phyloP scores from a whole-genome alignment of 805 yeast species.

The Kazachstania africana region DNA sequence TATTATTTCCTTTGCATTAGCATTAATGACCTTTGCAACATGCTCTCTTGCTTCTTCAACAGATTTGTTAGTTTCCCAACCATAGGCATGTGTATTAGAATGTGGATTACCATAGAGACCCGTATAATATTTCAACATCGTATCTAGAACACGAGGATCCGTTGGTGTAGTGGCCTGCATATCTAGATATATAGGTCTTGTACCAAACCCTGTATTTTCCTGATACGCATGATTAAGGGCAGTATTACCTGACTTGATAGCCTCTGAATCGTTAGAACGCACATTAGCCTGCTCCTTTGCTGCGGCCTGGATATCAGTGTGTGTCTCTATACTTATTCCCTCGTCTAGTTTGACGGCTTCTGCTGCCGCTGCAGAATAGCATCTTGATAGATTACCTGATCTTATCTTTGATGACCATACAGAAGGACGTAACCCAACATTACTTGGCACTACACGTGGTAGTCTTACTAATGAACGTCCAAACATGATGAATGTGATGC shows the following conservation, averaged over 20 bases:
- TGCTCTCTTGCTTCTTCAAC: conserved; percentile 79
- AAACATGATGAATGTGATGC: too few relatives aligned
- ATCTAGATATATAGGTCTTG: conserved; percentile 89
- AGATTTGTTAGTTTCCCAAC: conserved; percentile 95
- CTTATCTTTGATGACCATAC: too few relatives aligned
- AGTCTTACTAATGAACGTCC: too few relatives aligned
- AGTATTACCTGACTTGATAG: conserved; percentile 17
- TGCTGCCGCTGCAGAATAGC: conserved; percentile 12
- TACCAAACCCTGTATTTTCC: conserved; percentile 38
- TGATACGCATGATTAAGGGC: conserved; percentile 30
- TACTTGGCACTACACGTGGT: too few relatives aligned
- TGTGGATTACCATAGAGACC: conserved; percentile 97
- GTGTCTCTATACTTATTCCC: conserved; percentile 21
- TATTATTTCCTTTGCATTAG: conserved; percentile 93
- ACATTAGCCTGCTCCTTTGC: conserved; percentile 21
- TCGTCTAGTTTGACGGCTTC: conserved; percentile 19
- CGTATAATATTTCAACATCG: conserved; percentile 75
- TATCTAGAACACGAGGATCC: conserved; percentile 90
- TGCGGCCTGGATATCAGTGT: conserved; percentile 25
- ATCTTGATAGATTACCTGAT: too few relatives aligned
- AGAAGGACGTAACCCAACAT: too few relatives aligned
- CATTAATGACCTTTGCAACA: conserved; percentile 74
- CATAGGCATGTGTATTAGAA: conserved; percentile 91
- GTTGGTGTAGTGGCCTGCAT: conserved; percentile 98
- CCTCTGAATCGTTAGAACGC: conserved; percentile 13